Evolutionary conservation across 495 filamentous ascomycete species (phyloP).

Genomic region (Daldinia vernicosa): DNA sequence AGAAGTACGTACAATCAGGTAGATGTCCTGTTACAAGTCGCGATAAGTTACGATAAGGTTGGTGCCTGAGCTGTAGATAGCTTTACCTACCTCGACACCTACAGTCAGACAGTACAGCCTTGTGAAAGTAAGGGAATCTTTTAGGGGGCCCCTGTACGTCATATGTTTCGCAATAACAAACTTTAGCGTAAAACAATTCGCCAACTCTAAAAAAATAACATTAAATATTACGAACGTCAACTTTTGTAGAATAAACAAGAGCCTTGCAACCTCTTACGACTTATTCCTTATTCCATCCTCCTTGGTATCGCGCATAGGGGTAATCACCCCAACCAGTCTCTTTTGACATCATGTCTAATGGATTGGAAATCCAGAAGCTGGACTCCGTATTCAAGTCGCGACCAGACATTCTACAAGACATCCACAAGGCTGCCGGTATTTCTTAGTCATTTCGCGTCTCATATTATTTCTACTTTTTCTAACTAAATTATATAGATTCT

Average conservation of each 20-base stretch:
- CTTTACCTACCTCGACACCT: too few species aligned
- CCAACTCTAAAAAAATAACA: slow-evolving; percentile 9
- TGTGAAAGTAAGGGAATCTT: neutral
- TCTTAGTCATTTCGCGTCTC: neutral
- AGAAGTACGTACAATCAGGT: neutral
- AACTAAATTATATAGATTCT: slow-evolving; percentile 48
- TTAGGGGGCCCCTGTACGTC: slow-evolving; percentile 32
- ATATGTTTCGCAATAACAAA: slow-evolving; percentile 22
- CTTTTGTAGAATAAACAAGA: neutral
- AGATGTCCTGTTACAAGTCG: neutral
- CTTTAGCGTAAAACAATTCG: slow-evolving; percentile 19
- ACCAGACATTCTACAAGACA: slow-evolving; percentile 56
- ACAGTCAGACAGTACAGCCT: neutral
- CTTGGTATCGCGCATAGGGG: slow-evolving; percentile 1
- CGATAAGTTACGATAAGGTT: slow-evolving; percentile 1
- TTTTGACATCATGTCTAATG: slow-evolving; percentile 48
- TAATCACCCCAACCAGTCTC: slow-evolving; percentile 1
- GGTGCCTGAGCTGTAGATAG: neutral
- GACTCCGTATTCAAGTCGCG: slow-evolving; percentile 55
- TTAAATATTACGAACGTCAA: neutral
- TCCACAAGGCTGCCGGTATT: slow-evolving; percentile 57
- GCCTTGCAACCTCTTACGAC: neutral
- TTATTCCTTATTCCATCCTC: neutral
- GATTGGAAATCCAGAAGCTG: slow-evolving; percentile 54
- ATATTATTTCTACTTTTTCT: slow-evolving; percentile 13